Conservation (phyloP, 116 monocot genomes). For the Posidonia oceanica region DNA sequence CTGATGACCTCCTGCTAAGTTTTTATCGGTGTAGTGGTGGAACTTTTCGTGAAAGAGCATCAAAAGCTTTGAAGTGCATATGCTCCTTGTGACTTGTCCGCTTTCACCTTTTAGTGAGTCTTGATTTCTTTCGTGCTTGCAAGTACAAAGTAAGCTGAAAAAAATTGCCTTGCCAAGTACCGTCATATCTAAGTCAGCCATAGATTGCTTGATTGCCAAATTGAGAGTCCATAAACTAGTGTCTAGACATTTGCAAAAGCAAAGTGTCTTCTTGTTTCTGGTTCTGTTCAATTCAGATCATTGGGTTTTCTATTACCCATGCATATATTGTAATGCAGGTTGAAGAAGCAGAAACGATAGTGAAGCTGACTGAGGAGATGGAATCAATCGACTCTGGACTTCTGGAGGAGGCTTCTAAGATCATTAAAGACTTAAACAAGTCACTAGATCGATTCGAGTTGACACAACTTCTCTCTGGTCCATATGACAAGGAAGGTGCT, state of each 20-base stretch:
- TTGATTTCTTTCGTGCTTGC: too few species aligned
- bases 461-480: slow-evolving; percentile 90
- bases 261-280: neutral
- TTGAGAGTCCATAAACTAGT: neutral
- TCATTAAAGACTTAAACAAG: slow-evolving; percentile 54
- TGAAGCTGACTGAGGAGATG: slow-evolving; percentile 79
- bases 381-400: slow-evolving; percentile 73
- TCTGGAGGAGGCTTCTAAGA: slow-evolving; percentile 84
- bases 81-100: too few species aligned
- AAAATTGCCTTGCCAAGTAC: neutral
- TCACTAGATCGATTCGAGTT: slow-evolving; percentile 69
- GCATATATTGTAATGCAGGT: slow-evolving; percentile 22
- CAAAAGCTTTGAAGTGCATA: too few species aligned
- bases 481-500: slow-evolving; percentile 96
- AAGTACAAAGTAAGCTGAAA: neutral
- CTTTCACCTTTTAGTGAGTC: too few species aligned
- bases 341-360: slow-evolving; percentile 96
- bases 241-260: neutral
- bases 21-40: too few species aligned
- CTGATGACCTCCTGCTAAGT: too few species aligned
- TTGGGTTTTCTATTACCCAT: neutral
- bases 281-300: neutral
- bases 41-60: too few species aligned
- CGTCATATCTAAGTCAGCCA: neutral
- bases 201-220: neutral